Percentiles rank a stretch among this genome's conserved stretches.
These are phyloP conservation scores for Venturia aucupariae DNA, from an alignment of 2,329 filamentous ascomycete genomes.

Conservation along the genomic window DNA sequence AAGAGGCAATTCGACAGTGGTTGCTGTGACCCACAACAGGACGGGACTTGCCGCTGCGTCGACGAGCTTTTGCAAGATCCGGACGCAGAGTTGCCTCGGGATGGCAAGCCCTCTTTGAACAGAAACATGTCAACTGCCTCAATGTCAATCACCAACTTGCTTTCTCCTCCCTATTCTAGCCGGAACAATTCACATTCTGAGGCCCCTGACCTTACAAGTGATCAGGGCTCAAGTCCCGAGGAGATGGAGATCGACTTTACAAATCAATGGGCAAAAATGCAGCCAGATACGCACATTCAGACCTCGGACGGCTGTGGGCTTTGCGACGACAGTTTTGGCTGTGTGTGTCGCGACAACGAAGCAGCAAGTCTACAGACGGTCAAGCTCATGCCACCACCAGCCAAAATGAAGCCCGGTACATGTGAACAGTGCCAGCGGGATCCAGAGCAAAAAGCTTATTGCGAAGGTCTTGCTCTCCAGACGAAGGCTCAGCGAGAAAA, in stretches of 20 bases:
- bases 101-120: background rate
- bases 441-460: conserved; percentile 15
- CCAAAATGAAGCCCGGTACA: conserved; percentile 14
- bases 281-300: background rate
- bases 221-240: conserved; percentile 10
- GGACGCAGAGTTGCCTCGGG: background rate
- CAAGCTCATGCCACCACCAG: background rate
- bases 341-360: conserved; percentile 11
- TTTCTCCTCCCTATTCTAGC: conserved; percentile 10
- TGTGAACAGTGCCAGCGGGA: conserved; percentile 14
- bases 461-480: conserved; percentile 6
- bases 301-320: conserved; percentile 4
- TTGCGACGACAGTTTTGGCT: conserved; percentile 6
- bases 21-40: conserved; percentile 14
- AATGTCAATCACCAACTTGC: conserved; percentile 12
- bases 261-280: background rate
- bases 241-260: conserved; percentile 15
- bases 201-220: conserved; percentile 9
- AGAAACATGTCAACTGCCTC: conserved; percentile 7
- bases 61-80: conserved; percentile 9
- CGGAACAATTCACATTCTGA: conserved; percentile 5
- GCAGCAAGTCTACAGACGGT: background rate
- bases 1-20: conserved; percentile 4
- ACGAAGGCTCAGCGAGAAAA: background rate
- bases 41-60: conserved; percentile 15